phyloP scores from a whole-genome alignment of 345 rosid species.

The Acer negundo region DNA sequence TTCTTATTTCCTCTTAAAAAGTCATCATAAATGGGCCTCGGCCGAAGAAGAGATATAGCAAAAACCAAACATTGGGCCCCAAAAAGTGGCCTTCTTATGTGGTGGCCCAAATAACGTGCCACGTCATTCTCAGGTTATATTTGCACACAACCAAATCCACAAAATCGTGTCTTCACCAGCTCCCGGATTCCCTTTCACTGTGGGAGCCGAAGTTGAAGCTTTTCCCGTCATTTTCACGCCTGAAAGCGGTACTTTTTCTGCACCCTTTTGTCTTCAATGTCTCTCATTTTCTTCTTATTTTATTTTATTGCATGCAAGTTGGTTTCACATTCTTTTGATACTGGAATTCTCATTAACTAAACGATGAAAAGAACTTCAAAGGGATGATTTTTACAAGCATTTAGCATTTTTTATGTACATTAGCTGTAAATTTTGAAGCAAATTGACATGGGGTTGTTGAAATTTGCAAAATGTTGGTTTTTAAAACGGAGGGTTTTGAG shows the following conservation, averaged over 20 bases:
- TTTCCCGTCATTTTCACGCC: too few species aligned
- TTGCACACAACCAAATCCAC: not conserved
- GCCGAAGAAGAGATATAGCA: too few species aligned
- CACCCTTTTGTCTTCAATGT: not conserved
- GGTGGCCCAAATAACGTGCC: too few species aligned
- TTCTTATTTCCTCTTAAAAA: too few species aligned
- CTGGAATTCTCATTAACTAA: not conserved
- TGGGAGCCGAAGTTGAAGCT: not conserved
- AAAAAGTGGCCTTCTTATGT: too few species aligned
- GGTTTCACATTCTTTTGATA: not conserved
- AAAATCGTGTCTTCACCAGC: not conserved
- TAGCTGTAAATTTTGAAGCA: not conserved
- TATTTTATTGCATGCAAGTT: not conserved
- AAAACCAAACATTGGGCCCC: too few species aligned
- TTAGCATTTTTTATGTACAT: not conserved
- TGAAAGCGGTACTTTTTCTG: not conserved
- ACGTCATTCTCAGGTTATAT: not conserved
- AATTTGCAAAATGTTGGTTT: not conserved
- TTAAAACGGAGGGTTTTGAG: not conserved
- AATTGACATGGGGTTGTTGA: not conserved
- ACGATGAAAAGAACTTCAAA: too few species aligned
- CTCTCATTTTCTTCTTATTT: not conserved
- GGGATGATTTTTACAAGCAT: not conserved
- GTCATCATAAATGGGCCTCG: too few species aligned
- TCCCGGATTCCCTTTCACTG: not conserved